phyloP scores from a whole-genome alignment of 2,329 filamentous ascomycete genomes.

The Aspergillus candidus region DNA sequence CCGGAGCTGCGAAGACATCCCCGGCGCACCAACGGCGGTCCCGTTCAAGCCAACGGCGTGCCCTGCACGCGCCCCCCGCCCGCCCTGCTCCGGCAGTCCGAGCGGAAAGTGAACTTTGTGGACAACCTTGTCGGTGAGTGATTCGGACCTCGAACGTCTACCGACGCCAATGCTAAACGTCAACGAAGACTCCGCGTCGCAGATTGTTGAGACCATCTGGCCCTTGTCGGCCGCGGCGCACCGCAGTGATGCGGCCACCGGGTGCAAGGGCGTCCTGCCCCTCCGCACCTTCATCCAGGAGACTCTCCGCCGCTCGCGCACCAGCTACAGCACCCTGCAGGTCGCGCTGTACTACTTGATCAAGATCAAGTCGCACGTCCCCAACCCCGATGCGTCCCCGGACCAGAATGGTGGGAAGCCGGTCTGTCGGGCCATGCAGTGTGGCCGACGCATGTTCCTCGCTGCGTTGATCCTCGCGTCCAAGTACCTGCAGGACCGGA shows the following conservation, averaged over 20 bases:
- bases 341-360: constrained; percentile 95
- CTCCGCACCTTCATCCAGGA: constrained; percentile 96
- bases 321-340: constrained; percentile 95
- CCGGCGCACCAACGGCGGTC: constrained; percentile 48
- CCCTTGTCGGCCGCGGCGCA: constrained; percentile 77
- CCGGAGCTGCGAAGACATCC: constrained; percentile 46
- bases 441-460: constrained; percentile 95
- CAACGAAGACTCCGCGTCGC: constrained; percentile 85
- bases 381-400: constrained; percentile 75
- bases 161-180: constrained; percentile 20
- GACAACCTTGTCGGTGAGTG: constrained; percentile 95
- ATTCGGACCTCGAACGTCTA: constrained; percentile 28
- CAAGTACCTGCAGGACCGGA: constrained; percentile 96
- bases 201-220: constrained; percentile 97
- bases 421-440: constrained; percentile 76
- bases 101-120: constrained; percentile 92
- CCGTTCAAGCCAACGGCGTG: constrained; percentile 42
- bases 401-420: constrained; percentile 71
- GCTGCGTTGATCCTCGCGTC: constrained; percentile 91
- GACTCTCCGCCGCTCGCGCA: constrained; percentile 86
- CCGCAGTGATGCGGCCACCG: constrained; percentile 59
- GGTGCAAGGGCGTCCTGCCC: constrained; percentile 72
- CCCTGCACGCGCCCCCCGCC: constrained; percentile 60
- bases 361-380: constrained; percentile 85
- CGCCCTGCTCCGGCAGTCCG: constrained; percentile 73